Percentiles rank a stretch among this genome's conserved stretches.
Conservation (phyloP, 2,329 filamentous ascomycete species). For the Cercospora sp. region DNA sequence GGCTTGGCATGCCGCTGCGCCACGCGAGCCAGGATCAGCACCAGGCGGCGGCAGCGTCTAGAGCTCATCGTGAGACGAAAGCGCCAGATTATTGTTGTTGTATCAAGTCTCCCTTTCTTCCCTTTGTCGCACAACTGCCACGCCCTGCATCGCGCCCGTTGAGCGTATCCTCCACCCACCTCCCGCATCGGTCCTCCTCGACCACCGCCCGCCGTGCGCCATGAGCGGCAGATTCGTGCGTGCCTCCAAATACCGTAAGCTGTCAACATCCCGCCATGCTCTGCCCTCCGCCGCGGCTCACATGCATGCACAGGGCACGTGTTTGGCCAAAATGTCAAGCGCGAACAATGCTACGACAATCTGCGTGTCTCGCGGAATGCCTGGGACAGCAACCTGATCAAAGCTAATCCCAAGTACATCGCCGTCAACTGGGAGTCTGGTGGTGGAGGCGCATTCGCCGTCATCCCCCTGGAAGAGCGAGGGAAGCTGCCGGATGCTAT, state of each 20-base stretch:
- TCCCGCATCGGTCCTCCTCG: neutral
- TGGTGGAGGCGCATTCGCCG: slow-evolving; percentile 93
- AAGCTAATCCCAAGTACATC: slow-evolving; percentile 94
- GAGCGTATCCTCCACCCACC: neutral
- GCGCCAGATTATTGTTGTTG: neutral
- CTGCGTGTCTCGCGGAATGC: slow-evolving; percentile 96
- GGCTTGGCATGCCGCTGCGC: neutral
- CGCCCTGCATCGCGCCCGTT: neutral
- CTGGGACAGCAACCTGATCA: slow-evolving; percentile 98
- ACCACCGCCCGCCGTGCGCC: slow-evolving; percentile 9
- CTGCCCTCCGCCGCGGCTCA: slow-evolving; percentile 17
- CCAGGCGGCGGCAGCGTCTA: neutral
- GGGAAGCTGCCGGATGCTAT: slow-evolving; percentile 91
- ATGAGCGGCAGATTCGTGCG: slow-evolving; percentile 74
- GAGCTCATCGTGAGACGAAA: neutral
- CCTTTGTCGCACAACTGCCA: neutral
- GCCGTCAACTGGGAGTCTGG: slow-evolving; percentile 98
- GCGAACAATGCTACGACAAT: slow-evolving; percentile 99
- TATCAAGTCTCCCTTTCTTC: neutral
- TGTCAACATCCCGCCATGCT: slow-evolving; percentile 7
- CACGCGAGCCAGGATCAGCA: slow-evolving; percentile 1
- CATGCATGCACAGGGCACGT: slow-evolving; percentile 72
- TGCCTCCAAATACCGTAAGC: slow-evolving; percentile 71
- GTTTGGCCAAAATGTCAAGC: slow-evolving; percentile 92
- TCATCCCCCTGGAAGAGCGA: slow-evolving; percentile 85